phyloP scores from a whole-genome alignment of 1,284 basidiomycete genomes.

The Erythrobasidium hasegawianum region DNA sequence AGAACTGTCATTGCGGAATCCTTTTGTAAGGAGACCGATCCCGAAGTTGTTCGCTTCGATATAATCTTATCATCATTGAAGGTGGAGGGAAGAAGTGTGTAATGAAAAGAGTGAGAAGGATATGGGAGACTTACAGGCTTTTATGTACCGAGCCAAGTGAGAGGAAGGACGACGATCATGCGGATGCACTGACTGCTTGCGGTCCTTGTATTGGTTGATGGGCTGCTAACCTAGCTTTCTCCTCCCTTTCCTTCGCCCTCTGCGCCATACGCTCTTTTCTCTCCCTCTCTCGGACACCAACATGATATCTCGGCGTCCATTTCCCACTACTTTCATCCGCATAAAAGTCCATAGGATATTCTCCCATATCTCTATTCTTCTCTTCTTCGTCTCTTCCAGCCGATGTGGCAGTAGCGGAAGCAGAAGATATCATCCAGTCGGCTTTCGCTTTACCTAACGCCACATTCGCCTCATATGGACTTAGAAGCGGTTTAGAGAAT shows the following conservation, averaged over 20 bases:
- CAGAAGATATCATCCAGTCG: slow-evolving; percentile 42
- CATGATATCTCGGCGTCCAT: slow-evolving; percentile 51
- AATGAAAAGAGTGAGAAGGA: not conserved
- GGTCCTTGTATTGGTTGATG: not conserved
- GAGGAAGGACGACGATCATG: not conserved
- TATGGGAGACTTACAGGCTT: not conserved
- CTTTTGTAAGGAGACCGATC: not conserved
- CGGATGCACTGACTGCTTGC: not conserved
- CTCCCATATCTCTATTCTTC: slow-evolving; percentile 47
- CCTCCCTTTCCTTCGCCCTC: slow-evolving; percentile 14
- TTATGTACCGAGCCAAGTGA: not conserved
- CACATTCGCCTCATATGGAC: slow-evolving; percentile 89
- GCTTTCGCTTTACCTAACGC: slow-evolving; percentile 71
- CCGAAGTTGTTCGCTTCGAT: slow-evolving; percentile 14
- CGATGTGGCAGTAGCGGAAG: not conserved
- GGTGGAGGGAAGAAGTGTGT: not conserved
- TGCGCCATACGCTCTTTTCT: slow-evolving; percentile 14
- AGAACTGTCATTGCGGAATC: slow-evolving; percentile 24
- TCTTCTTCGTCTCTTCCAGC: not conserved
- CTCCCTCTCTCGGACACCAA: slow-evolving; percentile 38
- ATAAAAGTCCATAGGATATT: slow-evolving; percentile 98
- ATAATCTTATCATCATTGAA: slow-evolving; percentile 7
- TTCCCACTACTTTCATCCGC: slow-evolving; percentile 61
- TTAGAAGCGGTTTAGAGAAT: slow-evolving; percentile 81
- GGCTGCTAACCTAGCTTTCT: not conserved